A percentile compares a stretch with the other conserved stretches of the same genome.
These are phyloP conservation scores for Neurospora sp. DNA, from an alignment of 495 filamentous ascomycete genomes.

Conservation along the genomic window DNA sequence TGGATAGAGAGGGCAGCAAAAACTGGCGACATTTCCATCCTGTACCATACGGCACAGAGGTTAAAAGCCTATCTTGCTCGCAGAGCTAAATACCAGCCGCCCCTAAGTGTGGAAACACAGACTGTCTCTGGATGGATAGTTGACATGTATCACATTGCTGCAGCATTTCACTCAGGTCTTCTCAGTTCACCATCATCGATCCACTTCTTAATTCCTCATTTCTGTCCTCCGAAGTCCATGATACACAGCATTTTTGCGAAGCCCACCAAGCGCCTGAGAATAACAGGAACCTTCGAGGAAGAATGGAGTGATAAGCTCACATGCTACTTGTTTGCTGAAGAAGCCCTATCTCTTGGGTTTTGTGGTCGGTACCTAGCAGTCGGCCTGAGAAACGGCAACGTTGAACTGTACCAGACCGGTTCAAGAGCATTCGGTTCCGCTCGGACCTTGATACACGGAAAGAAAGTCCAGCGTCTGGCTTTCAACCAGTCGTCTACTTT, in stretches of 20 bases:
- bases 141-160: too few species aligned
- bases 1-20: not conserved
- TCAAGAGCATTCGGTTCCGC: conserved; percentile 2
- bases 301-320: conserved; percentile 7
- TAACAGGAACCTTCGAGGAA: conserved; percentile 3
- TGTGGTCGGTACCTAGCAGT: conserved; percentile 2
- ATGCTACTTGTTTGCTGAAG: not conserved
- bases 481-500: not conserved
- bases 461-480: conserved; percentile 1
- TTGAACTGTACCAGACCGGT: conserved; percentile 2
- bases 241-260: conserved; percentile 3
- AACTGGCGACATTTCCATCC: not conserved
- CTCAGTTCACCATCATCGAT: conserved; percentile 6
- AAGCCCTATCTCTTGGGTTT: conserved; percentile 2
- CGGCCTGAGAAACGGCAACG: conserved; percentile 2
- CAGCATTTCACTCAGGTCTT: not conserved
- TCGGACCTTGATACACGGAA: not conserved
- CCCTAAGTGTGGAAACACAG: too few species aligned
- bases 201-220: conserved; percentile 3
- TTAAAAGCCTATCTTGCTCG: conserved; percentile 8
- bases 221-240: conserved; percentile 6
- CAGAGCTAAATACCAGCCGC: too few species aligned
- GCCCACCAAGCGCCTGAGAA: not conserved
- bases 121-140: too few species aligned
- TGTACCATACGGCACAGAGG: not conserved